Evolutionary conservation across 2,329 filamentous ascomycete genomes (phyloP).

Genomic region (Nemania sp.): DNA sequence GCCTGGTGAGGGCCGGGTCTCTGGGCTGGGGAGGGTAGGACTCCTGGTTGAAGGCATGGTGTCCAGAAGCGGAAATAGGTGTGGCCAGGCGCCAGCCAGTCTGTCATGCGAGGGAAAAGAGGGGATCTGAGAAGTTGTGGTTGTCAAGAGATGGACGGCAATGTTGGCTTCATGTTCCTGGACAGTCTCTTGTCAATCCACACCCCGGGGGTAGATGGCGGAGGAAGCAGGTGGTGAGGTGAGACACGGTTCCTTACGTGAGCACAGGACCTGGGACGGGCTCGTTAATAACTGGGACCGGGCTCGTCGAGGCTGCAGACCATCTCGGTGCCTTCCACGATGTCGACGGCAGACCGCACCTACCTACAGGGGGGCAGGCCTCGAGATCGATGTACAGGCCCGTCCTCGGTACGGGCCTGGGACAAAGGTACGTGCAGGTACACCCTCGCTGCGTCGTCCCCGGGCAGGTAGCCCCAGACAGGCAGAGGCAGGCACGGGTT

Average conservation of each 20-base stretch:
- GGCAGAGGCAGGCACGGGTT: slow-evolving; percentile 31
- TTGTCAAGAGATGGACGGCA: slow-evolving; percentile 37
- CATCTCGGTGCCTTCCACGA: slow-evolving; percentile 36
- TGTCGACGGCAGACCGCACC: slow-evolving; percentile 37
- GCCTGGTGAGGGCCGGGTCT: slow-evolving; percentile 35
- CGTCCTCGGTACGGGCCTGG: slow-evolving; percentile 40
- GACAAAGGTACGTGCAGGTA: slow-evolving; percentile 41
- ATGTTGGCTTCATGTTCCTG: slow-evolving; percentile 40
- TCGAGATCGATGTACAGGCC: slow-evolving; percentile 37
- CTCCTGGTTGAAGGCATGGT: slow-evolving; percentile 42
- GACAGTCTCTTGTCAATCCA: slow-evolving; percentile 32
- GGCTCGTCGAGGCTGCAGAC: slow-evolving; percentile 39
- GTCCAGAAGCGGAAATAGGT: slow-evolving; percentile 34
- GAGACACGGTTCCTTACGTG: slow-evolving; percentile 32
- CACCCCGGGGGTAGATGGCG: slow-evolving; percentile 28
- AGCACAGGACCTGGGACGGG: slow-evolving; percentile 27
- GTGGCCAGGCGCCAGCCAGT: slow-evolving; percentile 33
- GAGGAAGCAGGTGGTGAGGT: slow-evolving; percentile 31
- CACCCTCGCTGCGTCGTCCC: too few relatives aligned
- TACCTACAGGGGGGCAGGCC: slow-evolving; percentile 37
- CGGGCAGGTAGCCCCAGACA: too few relatives aligned
- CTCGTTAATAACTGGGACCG: slow-evolving; percentile 36
- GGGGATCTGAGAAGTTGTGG: slow-evolving; percentile 23
- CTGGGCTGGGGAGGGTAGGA: slow-evolving; percentile 37
- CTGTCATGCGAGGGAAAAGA: slow-evolving; percentile 33